phyloP scores from a whole-genome alignment of 2,329 filamentous ascomycete species.

The Paecilomyces sp. region DNA sequence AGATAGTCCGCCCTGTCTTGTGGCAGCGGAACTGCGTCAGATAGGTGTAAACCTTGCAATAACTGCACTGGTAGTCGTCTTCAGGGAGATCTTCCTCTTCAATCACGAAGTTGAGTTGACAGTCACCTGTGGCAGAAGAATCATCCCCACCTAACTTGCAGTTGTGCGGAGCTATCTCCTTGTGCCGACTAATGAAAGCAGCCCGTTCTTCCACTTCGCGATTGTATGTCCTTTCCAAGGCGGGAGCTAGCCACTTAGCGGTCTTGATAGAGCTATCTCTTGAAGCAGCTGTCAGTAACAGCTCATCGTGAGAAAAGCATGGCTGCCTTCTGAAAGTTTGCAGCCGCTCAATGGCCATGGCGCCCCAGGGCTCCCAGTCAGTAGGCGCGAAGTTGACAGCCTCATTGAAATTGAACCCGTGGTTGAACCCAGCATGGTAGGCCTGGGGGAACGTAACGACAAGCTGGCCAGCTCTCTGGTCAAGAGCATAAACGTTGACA shows the following conservation, averaged over 20 bases:
- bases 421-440: conserved; percentile 97
- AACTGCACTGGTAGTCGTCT: conserved; percentile 84
- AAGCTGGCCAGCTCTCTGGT: conserved; percentile 91
- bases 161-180: conserved; percentile 46
- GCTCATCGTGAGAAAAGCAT: conserved; percentile 94
- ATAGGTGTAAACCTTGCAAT: conserved; percentile 89
- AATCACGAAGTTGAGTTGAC: conserved; percentile 55
- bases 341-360: conserved; percentile 76
- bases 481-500: conserved; percentile 87
- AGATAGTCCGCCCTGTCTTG: conserved; percentile 73
- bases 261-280: conserved; percentile 77
- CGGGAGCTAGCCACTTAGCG: conserved; percentile 89
- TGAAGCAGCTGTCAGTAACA: conserved; percentile 83
- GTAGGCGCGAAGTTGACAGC: conserved; percentile 94
- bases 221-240: conserved; percentile 68
- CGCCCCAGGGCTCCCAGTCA: conserved; percentile 92
- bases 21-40: conserved; percentile 84
- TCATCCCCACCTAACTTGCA: conserved; percentile 47
- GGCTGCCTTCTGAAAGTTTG: conserved; percentile 85
- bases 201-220: conserved; percentile 65
- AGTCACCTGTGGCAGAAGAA: conserved; percentile 39
- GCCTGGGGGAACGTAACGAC: conserved; percentile 96
- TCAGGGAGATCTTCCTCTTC: conserved; percentile 73
- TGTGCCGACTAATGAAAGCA: conserved; percentile 61
- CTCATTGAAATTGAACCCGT: conserved; percentile 98